Evolutionary conservation across 2,329 filamentous ascomycete species (phyloP).

Genomic region (Chrysoporthe deuterocubensis): DNA sequence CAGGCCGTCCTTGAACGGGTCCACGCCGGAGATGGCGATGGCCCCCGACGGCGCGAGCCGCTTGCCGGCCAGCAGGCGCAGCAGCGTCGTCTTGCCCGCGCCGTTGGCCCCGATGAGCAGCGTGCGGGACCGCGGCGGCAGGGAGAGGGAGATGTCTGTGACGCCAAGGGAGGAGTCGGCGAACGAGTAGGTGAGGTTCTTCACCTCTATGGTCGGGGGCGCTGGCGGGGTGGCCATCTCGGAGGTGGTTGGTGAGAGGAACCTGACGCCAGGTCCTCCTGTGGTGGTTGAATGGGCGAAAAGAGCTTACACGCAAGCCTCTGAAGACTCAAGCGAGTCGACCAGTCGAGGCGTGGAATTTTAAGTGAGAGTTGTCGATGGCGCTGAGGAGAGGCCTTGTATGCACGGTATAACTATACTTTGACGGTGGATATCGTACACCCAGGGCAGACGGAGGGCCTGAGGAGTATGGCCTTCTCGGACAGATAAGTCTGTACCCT

Average conservation of each 20-base stretch:
- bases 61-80: slow-evolving; percentile 93
- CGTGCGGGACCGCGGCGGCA: slow-evolving; percentile 84
- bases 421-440: not conserved
- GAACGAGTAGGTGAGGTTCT: slow-evolving; percentile 84
- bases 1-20: slow-evolving; percentile 88
- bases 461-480: not conserved
- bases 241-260: not conserved
- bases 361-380: too few species aligned
- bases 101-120: slow-evolving; percentile 96
- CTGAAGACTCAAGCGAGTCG: too few species aligned
- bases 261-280: too few species aligned
- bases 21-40: slow-evolving; percentile 79
- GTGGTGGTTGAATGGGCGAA: too few species aligned
- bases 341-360: too few species aligned
- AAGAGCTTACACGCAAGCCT: too few species aligned
- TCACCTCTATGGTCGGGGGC: slow-evolving; percentile 71
- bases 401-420: too few species aligned
- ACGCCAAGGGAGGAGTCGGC: slow-evolving; percentile 84
- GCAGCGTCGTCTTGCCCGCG: slow-evolving; percentile 94
- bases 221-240: slow-evolving; percentile 35
- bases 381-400: too few species aligned
- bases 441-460: not conserved
- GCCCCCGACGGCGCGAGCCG: slow-evolving; percentile 79
- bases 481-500: not conserved
- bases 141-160: slow-evolving; percentile 70